These are phyloP conservation scores for Ulota crispa DNA, from an alignment of 225 moss, liverwort and hornwort genomes.

Conservation along the genomic window DNA sequence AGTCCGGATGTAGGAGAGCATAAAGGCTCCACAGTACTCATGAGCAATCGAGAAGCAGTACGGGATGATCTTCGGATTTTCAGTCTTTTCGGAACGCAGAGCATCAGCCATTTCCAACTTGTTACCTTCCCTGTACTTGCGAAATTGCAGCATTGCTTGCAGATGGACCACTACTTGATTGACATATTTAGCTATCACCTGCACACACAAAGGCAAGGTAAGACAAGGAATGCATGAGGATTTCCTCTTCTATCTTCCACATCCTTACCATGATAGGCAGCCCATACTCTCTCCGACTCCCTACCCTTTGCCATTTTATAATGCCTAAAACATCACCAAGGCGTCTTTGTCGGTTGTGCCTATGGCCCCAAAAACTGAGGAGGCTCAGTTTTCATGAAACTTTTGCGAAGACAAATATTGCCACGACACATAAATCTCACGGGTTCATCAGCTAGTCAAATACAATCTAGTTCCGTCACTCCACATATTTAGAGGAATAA, in stretches of 20 bases:
- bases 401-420: not conserved
- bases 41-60: constrained; percentile 85
- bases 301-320: not conserved
- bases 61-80: constrained; percentile 75
- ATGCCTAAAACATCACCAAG: not conserved
- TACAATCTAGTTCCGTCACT: not conserved
- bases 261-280: not conserved
- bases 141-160: constrained; percentile 64
- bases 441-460: constrained; percentile 1
- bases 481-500: constrained; percentile 9
- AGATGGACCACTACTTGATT: constrained; percentile 66
- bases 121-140: constrained; percentile 79
- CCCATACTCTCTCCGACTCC: not conserved
- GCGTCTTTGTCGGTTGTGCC: not conserved
- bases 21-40: constrained; percentile 93
- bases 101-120: constrained; percentile 79
- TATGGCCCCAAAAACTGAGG: not conserved
- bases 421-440: not conserved
- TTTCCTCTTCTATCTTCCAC: not conserved
- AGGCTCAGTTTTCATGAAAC: not conserved
- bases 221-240: constrained; percentile 1
- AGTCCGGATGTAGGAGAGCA: constrained; percentile 83
- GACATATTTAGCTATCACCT: constrained; percentile 82
- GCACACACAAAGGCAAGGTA: constrained; percentile 38
- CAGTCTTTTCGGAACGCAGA: constrained; percentile 60